Percentiles rank a stretch among this genome's conserved stretches.
These are phyloP conservation scores for Lachnum nothofagi DNA, from an alignment of 2,329 filamentous ascomycete genomes.

Conservation along the genomic window DNA sequence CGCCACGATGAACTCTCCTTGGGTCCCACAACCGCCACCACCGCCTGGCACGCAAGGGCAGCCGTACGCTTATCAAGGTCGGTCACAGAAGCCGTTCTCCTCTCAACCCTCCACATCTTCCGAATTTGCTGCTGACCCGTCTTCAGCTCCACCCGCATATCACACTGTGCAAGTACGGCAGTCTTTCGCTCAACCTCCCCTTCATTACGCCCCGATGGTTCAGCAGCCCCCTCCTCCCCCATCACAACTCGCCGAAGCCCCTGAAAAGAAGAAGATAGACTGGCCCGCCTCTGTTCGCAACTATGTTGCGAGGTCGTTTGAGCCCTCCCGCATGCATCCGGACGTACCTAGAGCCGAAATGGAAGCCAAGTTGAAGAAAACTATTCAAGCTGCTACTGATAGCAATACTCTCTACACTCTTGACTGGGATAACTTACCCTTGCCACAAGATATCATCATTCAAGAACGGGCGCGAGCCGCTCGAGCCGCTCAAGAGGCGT, in stretches of 20 bases:
- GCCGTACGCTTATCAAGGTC: constrained; percentile 29
- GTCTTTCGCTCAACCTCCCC: constrained; percentile 31
- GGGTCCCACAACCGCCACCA: constrained; percentile 35
- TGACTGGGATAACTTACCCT: constrained; percentile 77
- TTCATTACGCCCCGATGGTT: constrained; percentile 33
- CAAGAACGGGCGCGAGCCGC: constrained; percentile 56
- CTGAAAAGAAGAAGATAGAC: constrained; percentile 53
- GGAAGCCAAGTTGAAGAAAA: constrained; percentile 76
- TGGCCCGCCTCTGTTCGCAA: constrained; percentile 79
- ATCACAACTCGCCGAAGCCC: constrained; percentile 28
- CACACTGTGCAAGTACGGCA: constrained; percentile 42
- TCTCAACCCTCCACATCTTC: not conserved
- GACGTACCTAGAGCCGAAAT: constrained; percentile 64
- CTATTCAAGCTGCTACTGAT: constrained; percentile 79
- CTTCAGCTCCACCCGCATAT: constrained; percentile 38
- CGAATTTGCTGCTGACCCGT: constrained; percentile 28
- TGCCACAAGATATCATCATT: constrained; percentile 75
- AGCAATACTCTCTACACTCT: constrained; percentile 63
- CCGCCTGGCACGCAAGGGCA: constrained; percentile 37
- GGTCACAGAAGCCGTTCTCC: constrained; percentile 10
- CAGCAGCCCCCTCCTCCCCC: constrained; percentile 32
- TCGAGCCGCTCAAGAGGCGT: constrained; percentile 9
- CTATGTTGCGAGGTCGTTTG: constrained; percentile 88
- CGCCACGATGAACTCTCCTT: constrained; percentile 30
- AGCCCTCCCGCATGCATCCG: constrained; percentile 61